Evolutionary conservation across 2,329 filamentous ascomycete genomes (phyloP).

Genomic region (Colletotrichum tabaci): DNA sequence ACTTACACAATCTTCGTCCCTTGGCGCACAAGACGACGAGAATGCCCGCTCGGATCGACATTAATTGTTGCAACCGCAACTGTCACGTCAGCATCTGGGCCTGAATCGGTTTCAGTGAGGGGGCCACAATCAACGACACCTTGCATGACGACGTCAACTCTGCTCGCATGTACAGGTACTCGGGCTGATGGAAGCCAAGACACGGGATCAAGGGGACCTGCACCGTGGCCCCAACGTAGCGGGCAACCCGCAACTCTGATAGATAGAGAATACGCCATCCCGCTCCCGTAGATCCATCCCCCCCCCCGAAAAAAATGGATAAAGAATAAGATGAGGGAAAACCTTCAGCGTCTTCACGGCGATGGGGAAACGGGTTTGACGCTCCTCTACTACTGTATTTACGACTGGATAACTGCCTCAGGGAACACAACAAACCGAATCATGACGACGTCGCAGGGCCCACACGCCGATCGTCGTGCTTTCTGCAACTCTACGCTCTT

Average conservation of each 20-base stretch:
- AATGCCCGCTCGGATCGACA: background rate
- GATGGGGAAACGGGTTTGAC: background rate
- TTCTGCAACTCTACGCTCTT: background rate
- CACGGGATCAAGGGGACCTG: too few species aligned
- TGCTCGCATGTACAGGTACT: background rate
- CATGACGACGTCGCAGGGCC: background rate
- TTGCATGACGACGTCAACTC: background rate
- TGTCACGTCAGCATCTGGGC: background rate
- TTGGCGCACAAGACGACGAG: background rate
- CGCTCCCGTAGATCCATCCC: background rate
- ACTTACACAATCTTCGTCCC: background rate
- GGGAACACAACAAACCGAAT: background rate
- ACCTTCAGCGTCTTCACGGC: constrained; percentile 1
- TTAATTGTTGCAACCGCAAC: background rate
- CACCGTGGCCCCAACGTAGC: background rate
- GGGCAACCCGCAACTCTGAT: background rate
- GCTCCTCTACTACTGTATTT: background rate
- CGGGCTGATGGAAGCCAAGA: background rate
- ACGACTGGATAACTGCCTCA: background rate
- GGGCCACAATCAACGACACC: background rate
- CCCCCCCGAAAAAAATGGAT: background rate
- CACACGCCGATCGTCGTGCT: background rate
- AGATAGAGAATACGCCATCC: constrained; percentile 1
- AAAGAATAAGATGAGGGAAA: background rate
- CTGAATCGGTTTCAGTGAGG: background rate